Base-by-base conservation (phyloP, 306 rosid species). In the Cucumis sativus region DNA sequence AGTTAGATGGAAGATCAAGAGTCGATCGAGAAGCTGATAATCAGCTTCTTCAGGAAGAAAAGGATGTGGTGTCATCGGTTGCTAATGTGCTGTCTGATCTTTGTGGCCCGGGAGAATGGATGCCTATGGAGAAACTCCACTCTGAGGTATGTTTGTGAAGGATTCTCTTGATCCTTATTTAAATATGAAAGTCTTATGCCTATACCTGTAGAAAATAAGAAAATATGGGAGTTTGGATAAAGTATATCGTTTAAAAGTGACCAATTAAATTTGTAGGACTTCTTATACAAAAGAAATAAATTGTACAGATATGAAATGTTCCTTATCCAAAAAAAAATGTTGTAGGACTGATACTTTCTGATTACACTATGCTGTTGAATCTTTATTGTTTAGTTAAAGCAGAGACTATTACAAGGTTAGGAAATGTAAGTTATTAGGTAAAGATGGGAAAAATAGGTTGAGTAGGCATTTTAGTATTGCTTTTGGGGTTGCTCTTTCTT, bases 51-150 rank as follows among this genome's bases (percentile, higher is more conserved):
- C 97, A 84, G 87, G 99, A 95, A 83, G 99, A 95, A 62, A 95
- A 95, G 87, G 99, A 92, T 74, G 97, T 95, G n/a, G 99, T 95
- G 35, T 95, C 99, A 25, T 89, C 97, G n/a, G 99, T 95, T 76
- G 99, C 99, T 83, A 92, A 89, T 7, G 97, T 92, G 63, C 96
- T 95, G 18, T 95, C 99, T 64, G 99, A 95, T 81, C 89, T 95
- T 58, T 95, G 99, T 76, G 99, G 99, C 78, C 99, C 99, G 6
- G 99, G 99, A 73, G 99, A 95, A 66, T 95, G 99, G 99, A 95
- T 95, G 99, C 93, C 97, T 28, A 89, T 92, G 99, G 99, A 95
- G 88, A 95, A 88, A 82, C 97, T 95, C 84, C 99, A 95, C 64
- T 20, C 89, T 0, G 92, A 90, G 97, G 99, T 95, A 76, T 84